Base-by-base conservation (phyloP, 2,329 filamentous ascomycete genomes). In the Emergomyces africanus region DNA sequence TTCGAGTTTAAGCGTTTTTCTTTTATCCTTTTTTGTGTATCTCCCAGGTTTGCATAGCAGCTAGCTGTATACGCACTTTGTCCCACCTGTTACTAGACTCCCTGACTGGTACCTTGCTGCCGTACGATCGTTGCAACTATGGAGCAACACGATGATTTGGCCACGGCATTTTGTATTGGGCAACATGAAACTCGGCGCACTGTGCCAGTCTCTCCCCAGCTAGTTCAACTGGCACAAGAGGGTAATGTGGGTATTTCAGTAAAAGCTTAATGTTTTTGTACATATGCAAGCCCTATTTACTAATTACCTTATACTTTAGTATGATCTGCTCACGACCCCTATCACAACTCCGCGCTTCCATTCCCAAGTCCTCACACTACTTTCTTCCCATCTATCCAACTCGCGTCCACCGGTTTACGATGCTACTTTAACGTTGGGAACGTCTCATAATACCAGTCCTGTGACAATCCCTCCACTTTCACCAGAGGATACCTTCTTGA, bases 241-340 rank as follows among this genome's bases (percentile, higher is more conserved):
- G 76, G 77, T 65, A 79, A 80, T 69, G 79, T 82, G 69, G 63
- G 72, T 57, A 61, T 60, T 50, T 33, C 54, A 39, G 61, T 51
- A 12, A 33, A 55, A n/a, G n/a, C 25, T 3, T 25, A 14, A 3
- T 25, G 33, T 44, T 18, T 55, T 44, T 25, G 35, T 39, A 20
- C 37, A 3, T 33, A 8, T 28, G 35, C 37, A 55, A 10, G 14
- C 6, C 28, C 10, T n/a, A 9, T 53, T 54, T 56, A 58, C 63
- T 67, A 54, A 66, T 59, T 30, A 15, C 9, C 12, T n/a, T n/a
- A n/a, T 46, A 30, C 57, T 62, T n/a, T 66, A 83, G 81, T 86
- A 86, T 78, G 83, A 86, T 67, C 80, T 86, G 78, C 72, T 86
- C 61, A 85, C 83, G 2, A 79, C 78, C 28, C 80, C 82, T 9